Evolutionary conservation across 345 rosid species (phyloP), one percentile per base, ranked within the genome.

Genomic region (Chamaenerion angustifolium): DNA sequence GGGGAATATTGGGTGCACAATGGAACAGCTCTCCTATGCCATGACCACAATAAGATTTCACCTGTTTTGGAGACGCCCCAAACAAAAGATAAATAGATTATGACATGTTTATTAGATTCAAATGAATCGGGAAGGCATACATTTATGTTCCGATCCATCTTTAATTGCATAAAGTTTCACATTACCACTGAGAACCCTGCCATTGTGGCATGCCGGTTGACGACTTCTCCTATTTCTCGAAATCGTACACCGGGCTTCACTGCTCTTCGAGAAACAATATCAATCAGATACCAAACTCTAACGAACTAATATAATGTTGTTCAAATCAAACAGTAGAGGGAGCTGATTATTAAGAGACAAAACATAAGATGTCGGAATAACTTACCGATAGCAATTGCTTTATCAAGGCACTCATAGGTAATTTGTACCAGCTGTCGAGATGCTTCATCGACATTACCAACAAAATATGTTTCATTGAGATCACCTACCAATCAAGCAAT

Each of bases 21-120:
- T 92, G 98, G 58, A 87, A 92, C 56, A 86, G 89, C 75, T 92
- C 95, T 46, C 98, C 98, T 45, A 92, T 80, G 45, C 98, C 98
- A 60, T 92, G 98, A 49, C 96, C 98, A 16, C 96, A 92, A 51
- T 76, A 80, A 10, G 98, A 83, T 69, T 77, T 82, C 67, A 87
- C 98, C 98, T 90, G 64, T 68, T 64, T 54, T 25, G 51, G 59
- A 16, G 48, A 16, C 55, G 59, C 18, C 47, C 19, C 35, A 49
- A n/a, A 40, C 10, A 15, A 25, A 19, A 48, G 47, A 23, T 2
- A 23, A 23, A 23, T 23, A 23, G 27, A 2, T 2, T 23, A 5
- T 2, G 5, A 23, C n/a, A n/a, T n/a, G n/a, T 21, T 21, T 2
- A 21, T 21, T 21, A 21, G 25, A 21, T 4, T 21, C 25, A 21